These are phyloP conservation scores for Hygrocybe punicea DNA, from an alignment of 768 basidiomycete species.

Conservation along the genomic window DNA sequence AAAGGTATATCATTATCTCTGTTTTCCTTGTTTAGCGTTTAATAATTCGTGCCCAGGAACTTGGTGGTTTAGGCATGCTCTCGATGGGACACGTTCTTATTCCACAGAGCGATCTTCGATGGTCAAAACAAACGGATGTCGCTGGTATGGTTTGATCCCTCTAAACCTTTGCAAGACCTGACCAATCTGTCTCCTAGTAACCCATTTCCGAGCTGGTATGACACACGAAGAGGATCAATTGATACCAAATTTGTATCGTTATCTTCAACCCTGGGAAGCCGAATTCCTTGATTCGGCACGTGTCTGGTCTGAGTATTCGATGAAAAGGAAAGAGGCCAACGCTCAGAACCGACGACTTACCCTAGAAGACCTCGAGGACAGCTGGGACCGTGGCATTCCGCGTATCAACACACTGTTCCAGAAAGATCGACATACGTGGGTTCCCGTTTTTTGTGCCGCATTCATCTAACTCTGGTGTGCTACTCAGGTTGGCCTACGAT, in stretches of 20 bases:
- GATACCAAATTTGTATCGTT: slow-evolving; percentile 96
- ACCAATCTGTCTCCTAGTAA: slow-evolving; percentile 49
- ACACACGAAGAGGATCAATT: slow-evolving; percentile 91
- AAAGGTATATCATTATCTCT: slow-evolving; percentile 48
- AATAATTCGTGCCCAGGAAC: slow-evolving; percentile 50
- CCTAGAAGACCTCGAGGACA: slow-evolving; percentile 95
- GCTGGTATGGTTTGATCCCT: slow-evolving; percentile 53
- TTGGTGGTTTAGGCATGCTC: slow-evolving; percentile 97
- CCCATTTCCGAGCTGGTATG: slow-evolving; percentile 99
- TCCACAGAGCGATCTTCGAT: slow-evolving; percentile 94
- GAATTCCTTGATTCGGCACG: slow-evolving; percentile 98
- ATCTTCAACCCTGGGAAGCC: slow-evolving; percentile 95
- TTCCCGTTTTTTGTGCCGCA: slow-evolving; percentile 6
- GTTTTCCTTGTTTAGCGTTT: slow-evolving; percentile 1
- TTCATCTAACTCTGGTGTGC: neutral
- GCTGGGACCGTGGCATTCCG: slow-evolving; percentile 98
- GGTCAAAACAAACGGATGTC: slow-evolving; percentile 98
- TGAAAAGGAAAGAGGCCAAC: slow-evolving; percentile 99
- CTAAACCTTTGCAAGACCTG: neutral
- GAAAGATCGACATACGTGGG: slow-evolving; percentile 90
- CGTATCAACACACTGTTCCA: slow-evolving; percentile 99
- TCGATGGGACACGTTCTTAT: slow-evolving; percentile 99
- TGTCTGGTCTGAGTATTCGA: slow-evolving; percentile 98
- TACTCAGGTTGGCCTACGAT: slow-evolving; percentile 81
- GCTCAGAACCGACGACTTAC: slow-evolving; percentile 96